These are phyloP conservation scores for Gynostemma pentaphyllum DNA, from an alignment of 306 rosid species.

Conservation along the genomic window DNA sequence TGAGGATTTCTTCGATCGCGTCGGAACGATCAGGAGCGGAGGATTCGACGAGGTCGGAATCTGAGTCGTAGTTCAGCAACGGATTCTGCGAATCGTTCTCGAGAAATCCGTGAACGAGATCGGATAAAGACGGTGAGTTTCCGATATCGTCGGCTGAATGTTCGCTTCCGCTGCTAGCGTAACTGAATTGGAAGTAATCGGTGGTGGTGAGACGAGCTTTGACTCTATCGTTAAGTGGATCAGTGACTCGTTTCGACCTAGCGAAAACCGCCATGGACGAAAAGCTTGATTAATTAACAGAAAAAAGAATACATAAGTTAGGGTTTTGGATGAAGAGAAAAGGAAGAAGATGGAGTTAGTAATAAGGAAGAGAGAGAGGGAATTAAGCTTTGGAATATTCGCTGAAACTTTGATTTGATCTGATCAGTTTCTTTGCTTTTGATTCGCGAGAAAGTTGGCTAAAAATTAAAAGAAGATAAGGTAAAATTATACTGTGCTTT, in stretches of 20 bases:
- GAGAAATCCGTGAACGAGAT: constrained; percentile 54
- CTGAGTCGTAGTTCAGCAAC: constrained; percentile 14
- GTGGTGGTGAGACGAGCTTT: constrained; percentile 48
- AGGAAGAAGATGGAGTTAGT: too few species aligned
- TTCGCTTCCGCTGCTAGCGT: constrained; percentile 66
- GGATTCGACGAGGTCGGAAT: constrained; percentile 42
- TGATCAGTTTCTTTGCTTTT: not conserved
- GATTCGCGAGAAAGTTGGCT: not conserved
- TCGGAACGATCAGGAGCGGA: constrained; percentile 20
- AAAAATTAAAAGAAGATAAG: not conserved
- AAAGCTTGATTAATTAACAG: not conserved
- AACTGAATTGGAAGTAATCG: constrained; percentile 21
- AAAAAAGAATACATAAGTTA: too few species aligned
- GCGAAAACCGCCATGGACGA: constrained; percentile 17
- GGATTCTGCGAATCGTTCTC: constrained; percentile 14
- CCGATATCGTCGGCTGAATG: constrained; percentile 47
- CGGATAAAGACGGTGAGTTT: constrained; percentile 49
- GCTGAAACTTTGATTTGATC: not conserved
- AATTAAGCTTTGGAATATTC: constrained; percentile 22
- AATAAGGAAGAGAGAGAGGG: too few species aligned
- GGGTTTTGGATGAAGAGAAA: not conserved
- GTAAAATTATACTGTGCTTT: too few species aligned
- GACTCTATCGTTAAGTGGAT: constrained; percentile 52
- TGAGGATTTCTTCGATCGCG: constrained; percentile 16
- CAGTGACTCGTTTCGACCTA: constrained; percentile 47